Conservation (phyloP, 2,329 filamentous ascomycete genomes). For the Penicillium corylophilum region DNA sequence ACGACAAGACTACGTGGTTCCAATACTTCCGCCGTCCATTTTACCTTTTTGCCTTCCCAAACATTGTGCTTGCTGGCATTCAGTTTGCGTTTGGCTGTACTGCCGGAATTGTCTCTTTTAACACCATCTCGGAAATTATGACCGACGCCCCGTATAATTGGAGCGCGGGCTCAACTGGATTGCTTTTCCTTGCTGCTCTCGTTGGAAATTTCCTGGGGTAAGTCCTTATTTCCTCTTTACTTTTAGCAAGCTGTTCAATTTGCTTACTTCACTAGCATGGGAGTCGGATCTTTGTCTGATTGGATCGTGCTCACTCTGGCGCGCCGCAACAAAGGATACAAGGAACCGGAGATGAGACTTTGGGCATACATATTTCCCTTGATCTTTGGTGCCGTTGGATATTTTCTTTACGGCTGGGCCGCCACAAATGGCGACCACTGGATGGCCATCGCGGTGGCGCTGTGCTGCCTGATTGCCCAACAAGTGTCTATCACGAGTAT, state of each 20-base stretch:
- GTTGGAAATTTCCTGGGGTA: conserved; percentile 35
- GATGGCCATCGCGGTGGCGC: conserved; percentile 37
- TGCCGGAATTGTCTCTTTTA: conserved; percentile 42
- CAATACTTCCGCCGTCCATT: conserved; percentile 44
- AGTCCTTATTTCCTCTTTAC: not conserved
- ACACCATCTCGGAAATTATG: conserved; percentile 38
- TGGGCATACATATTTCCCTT: conserved; percentile 36
- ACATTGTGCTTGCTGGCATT: conserved; percentile 40
- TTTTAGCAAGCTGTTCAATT: too few species aligned
- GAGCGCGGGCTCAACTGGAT: conserved; percentile 33
- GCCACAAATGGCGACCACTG: conserved; percentile 35
- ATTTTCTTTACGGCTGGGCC: conserved; percentile 42
- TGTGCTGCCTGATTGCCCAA: conserved; percentile 43
- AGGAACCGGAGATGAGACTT: conserved; percentile 42
- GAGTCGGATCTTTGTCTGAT: conserved; percentile 32
- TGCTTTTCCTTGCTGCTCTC: conserved; percentile 35
- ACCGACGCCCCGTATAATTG: conserved; percentile 39
- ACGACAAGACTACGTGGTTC: conserved; percentile 40
- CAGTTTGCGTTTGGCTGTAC: conserved; percentile 45
- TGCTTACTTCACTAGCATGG: conserved; percentile 42
- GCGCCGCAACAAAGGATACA: conserved; percentile 35
- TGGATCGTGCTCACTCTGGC: conserved; percentile 34
- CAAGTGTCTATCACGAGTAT: conserved; percentile 42
- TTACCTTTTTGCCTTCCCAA: conserved; percentile 41
- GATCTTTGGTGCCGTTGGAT: conserved; percentile 35